phyloP scores from a whole-genome alignment of 169 alveolate species.

The Cryptosporidium baileyi region DNA sequence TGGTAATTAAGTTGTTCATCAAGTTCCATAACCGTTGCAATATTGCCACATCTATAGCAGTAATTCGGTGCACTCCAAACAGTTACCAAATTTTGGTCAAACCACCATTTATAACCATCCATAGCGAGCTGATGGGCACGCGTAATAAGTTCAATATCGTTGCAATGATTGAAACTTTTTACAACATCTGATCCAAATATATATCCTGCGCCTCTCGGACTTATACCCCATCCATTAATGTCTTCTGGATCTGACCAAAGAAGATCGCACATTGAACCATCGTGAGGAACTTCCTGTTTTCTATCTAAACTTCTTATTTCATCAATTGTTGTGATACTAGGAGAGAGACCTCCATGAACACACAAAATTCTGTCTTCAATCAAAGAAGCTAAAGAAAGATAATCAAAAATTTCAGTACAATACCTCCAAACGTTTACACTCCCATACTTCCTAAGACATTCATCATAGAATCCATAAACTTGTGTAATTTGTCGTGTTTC shows the following conservation, averaged over 20 bases:
- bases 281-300: conserved; percentile 99
- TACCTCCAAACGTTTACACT: conserved; percentile 97
- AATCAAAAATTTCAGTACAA: conserved; percentile 98
- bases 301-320: conserved; percentile 93
- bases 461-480: conserved; percentile 99
- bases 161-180: conserved; percentile 92
- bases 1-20: conserved; percentile 86
- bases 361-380: conserved; percentile 95
- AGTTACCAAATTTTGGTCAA: conserved; percentile 79
- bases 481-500: conserved; percentile 97
- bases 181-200: conserved; percentile 98
- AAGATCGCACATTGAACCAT: conserved; percentile 99
- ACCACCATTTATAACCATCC: conserved; percentile 98
- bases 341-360: conserved; percentile 99
- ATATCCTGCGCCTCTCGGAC: conserved; percentile 99
- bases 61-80: conserved; percentile 98
- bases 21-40: conserved; percentile 88
- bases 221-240: conserved; percentile 97
- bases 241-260: conserved; percentile 99
- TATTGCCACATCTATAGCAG: conserved; percentile 93
- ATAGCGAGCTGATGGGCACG: conserved; percentile 99
- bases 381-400: conserved; percentile 95
- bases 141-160: conserved; percentile 95
- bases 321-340: conserved; percentile 90
- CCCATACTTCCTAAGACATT: conserved; percentile 98